Evolutionary conservation across 148 eudicot species (phyloP), one percentile per base, ranked within the genome.

Genomic region (Rhododendron williamsianum): DNA sequence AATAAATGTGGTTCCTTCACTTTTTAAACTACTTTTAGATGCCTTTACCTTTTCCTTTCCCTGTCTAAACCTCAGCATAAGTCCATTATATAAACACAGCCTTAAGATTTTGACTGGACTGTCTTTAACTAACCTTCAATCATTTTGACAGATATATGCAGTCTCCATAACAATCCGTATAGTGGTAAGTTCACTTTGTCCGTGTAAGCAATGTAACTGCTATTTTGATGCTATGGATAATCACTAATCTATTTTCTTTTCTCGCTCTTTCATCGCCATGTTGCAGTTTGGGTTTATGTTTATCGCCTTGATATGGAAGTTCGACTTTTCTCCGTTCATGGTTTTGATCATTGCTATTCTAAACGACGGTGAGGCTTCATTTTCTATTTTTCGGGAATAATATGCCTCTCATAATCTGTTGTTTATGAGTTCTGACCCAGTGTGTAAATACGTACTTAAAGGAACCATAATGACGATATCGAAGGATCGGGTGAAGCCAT

Each of bases 121-220:
- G 4, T 58, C 16, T 58, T 9, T 60, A 9, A 35, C 72, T 52
- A 9, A 12, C 38, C 23, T 80, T 30, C 16, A 23, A 25, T 83
- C 23, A 82, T 13, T 79, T 38, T 81, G 58, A 45, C 97, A 96
- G 99, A 96, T 96, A 67, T 96, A 96, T 88, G 99, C 99, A 13
- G 99, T 96, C 56, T 96, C 99, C 86, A 96, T 96, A 92, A 96
- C 99, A 60, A 96, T 96, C 86, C 99, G 99, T 94, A 96, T 96
- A 76, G 99, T 96, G 95, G 98, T 95, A 93, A 67, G 97, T 95
- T 67, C 78, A 69, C 19, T 52, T 79, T 73, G 41, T 1, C 65
- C 41, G 30, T 83, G 15, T n/a, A 46, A 72, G 13, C 6, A 21
- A 45, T 52, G 52, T 45, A 56, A 38, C 16, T 38, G 10, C 9